Evolutionary conservation across 331 rosid species (phyloP).

Genomic region (Dryas integrifolia): DNA sequence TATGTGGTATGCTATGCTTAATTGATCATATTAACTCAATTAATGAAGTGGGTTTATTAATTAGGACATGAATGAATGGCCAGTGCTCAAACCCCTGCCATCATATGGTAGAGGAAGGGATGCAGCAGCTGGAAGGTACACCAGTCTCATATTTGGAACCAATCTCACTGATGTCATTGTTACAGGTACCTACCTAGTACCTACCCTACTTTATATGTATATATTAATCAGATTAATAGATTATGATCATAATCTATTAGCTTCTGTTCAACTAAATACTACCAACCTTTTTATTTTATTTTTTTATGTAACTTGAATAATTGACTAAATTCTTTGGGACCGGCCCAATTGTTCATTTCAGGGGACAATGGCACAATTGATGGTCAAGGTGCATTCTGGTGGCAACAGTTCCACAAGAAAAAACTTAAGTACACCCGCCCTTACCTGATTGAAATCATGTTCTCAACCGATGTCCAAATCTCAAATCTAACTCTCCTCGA

Average conservation of each 20-base stretch:
- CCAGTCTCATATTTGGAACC: conserved; percentile 50
- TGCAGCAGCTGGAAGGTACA: conserved; percentile 45
- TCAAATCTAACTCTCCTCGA: conserved; percentile 47
- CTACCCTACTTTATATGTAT: not conserved
- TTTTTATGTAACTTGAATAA: not conserved
- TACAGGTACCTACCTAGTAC: conserved; percentile 32
- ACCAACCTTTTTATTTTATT: not conserved
- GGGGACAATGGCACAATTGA: conserved; percentile 56
- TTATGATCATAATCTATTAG: no score
- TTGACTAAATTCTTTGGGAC: not conserved
- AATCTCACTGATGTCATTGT: conserved; percentile 50
- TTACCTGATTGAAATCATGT: conserved; percentile 50
- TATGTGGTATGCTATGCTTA: no score
- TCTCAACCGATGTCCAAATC: conserved; percentile 36
- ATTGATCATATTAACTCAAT: not conserved
- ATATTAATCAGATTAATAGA: no score
- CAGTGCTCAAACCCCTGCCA: conserved; percentile 41
- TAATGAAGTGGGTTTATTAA: not conserved
- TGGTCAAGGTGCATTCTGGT: conserved; percentile 50
- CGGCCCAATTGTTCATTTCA: conserved; percentile 6
- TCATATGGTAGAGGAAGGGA: conserved; percentile 58
- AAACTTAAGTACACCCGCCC: conserved; percentile 59
- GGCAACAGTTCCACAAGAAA: conserved; percentile 50
- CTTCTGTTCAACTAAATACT: not conserved
- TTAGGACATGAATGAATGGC: conserved; percentile 48